Evolutionary conservation across 2,329 filamentous ascomycete genomes (phyloP).

Genomic region (Xylaria sp.): DNA sequence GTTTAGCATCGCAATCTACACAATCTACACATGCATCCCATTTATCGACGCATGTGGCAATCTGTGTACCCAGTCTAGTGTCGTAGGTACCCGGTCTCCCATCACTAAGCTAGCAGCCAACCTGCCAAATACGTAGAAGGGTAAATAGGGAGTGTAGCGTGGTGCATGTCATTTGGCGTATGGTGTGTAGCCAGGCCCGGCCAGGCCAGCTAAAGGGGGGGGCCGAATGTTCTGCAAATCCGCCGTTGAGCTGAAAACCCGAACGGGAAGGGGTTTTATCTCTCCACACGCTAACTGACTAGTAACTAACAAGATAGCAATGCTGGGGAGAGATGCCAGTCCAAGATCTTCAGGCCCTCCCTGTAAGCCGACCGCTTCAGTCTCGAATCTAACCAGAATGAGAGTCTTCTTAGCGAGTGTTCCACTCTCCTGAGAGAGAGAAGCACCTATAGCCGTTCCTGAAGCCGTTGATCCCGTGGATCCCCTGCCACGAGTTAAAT

Average conservation of each 20-base stretch:
- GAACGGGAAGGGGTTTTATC: slow-evolving; percentile 27
- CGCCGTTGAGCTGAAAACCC: slow-evolving; percentile 33
- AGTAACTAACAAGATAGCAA: slow-evolving; percentile 23
- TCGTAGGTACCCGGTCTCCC: slow-evolving; percentile 6
- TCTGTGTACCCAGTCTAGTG: slow-evolving; percentile 2
- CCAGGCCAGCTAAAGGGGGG: slow-evolving; percentile 3
- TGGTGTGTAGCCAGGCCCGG: slow-evolving; percentile 24
- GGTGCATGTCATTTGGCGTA: neutral
- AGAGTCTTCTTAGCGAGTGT: slow-evolving; percentile 30
- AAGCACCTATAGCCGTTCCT: slow-evolving; percentile 18
- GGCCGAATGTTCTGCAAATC: slow-evolving; percentile 8
- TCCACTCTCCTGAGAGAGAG: slow-evolving; percentile 27
- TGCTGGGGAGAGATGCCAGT: slow-evolving; percentile 17
- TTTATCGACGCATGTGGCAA: slow-evolving; percentile 25
- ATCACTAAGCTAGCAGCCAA: slow-evolving; percentile 20
- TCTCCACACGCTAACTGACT: slow-evolving; percentile 15
- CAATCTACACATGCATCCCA: slow-evolving; percentile 22
- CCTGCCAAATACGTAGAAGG: slow-evolving; percentile 25
- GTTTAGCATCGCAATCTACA: slow-evolving; percentile 25
- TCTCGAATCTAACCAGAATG: slow-evolving; percentile 30
- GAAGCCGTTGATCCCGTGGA: slow-evolving; percentile 33
- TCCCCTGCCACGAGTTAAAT: slow-evolving; percentile 37
- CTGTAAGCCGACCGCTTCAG: slow-evolving; percentile 23
- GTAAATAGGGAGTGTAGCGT: neutral
- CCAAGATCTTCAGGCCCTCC: slow-evolving; percentile 27